Base-by-base conservation (phyloP, 2,329 filamentous ascomycete species). In the Fusarium buxicola region DNA sequence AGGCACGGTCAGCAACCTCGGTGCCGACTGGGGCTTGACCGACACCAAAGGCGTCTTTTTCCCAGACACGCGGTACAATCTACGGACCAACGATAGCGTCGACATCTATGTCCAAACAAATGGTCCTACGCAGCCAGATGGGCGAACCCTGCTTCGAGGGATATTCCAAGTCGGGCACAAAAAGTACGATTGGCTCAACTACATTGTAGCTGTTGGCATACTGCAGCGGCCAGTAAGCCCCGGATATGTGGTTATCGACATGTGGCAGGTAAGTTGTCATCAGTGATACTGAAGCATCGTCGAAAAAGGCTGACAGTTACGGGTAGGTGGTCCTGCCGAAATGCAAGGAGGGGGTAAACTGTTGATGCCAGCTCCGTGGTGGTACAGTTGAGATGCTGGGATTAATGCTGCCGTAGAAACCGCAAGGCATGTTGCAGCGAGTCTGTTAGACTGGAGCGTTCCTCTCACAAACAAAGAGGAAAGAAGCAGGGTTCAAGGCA, bases 161-260 rank as follows among this genome's bases (percentile, higher is more conserved):
- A 51, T 74, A 1, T 78, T 78, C 27, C 76, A 79, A 56, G 75
- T 73, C 0, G 72, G 73, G 0, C 72, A 74, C 44, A 59, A 69
- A 2, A 69, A 74, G 25, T 79, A 79, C 46, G 60, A 68, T 25
- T 79, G 76, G 76, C 55, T 79, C 18, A 79, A 79, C 50, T 68
- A 67, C 10, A 65, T 75, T 2, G 69, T 78, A 4, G 74, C 71
- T 0, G 54, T 65, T 0, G 71, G 71, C 0, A 60, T 72, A 3
- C 8, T 72, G 25, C 48, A 66, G 2, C n/a, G 61, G 0, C 60
- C 63, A 0, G 46, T 40, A 1, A 55, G 46, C 1, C 21, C 21
- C 34, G 0, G 34, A 36, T 69, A 70, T 40, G 68, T 70, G 2
- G n/a, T 66, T 7, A 70, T 70, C 25, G 67, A 70, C 9, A 65